Conservation (phyloP, 2,329 filamentous ascomycete species). For the Tolypocladium guangdongense region DNA sequence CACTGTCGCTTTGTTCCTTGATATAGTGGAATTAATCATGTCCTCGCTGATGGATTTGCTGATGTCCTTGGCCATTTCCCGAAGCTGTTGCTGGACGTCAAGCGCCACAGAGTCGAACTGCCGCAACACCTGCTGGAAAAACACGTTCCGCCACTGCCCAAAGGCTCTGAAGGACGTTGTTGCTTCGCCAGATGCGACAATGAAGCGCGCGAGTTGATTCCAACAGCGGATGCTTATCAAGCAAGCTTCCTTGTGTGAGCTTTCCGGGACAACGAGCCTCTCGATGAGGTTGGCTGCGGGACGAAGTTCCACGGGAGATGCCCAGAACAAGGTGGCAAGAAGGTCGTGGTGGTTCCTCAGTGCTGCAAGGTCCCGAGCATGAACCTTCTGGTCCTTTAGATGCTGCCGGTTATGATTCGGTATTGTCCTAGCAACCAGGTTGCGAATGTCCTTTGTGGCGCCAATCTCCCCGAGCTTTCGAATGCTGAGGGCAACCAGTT, state of each 20-base stretch:
- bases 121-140: slow-evolving; percentile 45
- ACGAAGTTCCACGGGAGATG: slow-evolving; percentile 42
- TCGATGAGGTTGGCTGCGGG: slow-evolving; percentile 45
- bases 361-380: slow-evolving; percentile 50
- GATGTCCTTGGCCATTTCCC: slow-evolving; percentile 35
- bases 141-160: slow-evolving; percentile 38
- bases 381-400: slow-evolving; percentile 49
- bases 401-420: slow-evolving; percentile 57
- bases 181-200: slow-evolving; percentile 35
- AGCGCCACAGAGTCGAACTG: slow-evolving; percentile 46
- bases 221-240: slow-evolving; percentile 53
- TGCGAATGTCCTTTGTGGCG: slow-evolving; percentile 45
- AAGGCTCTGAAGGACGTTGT: slow-evolving; percentile 38
- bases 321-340: slow-evolving; percentile 56
- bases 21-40: slow-evolving; percentile 37
- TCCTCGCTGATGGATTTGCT: slow-evolving; percentile 31
- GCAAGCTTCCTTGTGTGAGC: slow-evolving; percentile 56
- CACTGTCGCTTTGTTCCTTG: slow-evolving; percentile 39
- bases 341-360: slow-evolving; percentile 60
- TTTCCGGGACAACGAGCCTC: slow-evolving; percentile 45
- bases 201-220: slow-evolving; percentile 49
- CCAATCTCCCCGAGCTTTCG: slow-evolving; percentile 35
- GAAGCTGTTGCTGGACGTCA: slow-evolving; percentile 45
- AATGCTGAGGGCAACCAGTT: slow-evolving; percentile 49
- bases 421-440: slow-evolving; percentile 48